These are phyloP conservation scores for Xerocomus spinulosus DNA, from an alignment of 768 basidiomycete genomes.

Conservation along the genomic window DNA sequence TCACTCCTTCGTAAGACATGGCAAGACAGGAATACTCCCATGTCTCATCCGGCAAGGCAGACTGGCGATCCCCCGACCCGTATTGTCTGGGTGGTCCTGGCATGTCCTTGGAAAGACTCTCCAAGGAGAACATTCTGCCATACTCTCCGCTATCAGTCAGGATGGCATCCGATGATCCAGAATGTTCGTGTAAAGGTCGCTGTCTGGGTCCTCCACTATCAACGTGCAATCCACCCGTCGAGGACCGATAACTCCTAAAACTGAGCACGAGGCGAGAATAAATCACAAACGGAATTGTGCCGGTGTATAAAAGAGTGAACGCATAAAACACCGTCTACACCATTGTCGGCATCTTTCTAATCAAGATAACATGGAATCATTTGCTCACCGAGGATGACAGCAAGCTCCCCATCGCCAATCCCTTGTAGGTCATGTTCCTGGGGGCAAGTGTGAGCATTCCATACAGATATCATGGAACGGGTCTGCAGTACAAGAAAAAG, in stretches of 20 bases:
- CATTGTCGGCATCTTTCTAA: not conserved
- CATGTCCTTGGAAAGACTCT: too few relatives aligned
- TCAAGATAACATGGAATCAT: too few relatives aligned
- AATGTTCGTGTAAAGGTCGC: not conserved
- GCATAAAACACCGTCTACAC: not conserved
- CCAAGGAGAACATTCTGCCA: too few relatives aligned
- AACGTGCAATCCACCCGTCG: not conserved
- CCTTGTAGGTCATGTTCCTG: slow-evolving; percentile 4
- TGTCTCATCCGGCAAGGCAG: too few relatives aligned
- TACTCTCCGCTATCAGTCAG: not conserved
- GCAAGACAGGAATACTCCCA: too few relatives aligned
- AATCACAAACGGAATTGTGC: slow-evolving; percentile 5
- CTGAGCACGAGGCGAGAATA: slow-evolving; percentile 7
- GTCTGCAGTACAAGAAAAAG: slow-evolving; percentile 11
- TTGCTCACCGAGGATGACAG: not conserved
- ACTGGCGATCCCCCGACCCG: too few relatives aligned
- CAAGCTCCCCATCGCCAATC: not conserved
- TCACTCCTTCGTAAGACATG: too few relatives aligned
- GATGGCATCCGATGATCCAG: not conserved
- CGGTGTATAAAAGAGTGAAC: not conserved
- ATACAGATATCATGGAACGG: not conserved
- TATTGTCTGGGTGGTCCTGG: too few relatives aligned
- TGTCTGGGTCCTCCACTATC: not conserved
- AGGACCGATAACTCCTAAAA: not conserved
- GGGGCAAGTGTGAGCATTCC: not conserved